Evolutionary conservation across 1,139 yeast genomes (phyloP), one percentile per base, ranked within the genome.

Genomic region (Ogataea hybrid): DNA sequence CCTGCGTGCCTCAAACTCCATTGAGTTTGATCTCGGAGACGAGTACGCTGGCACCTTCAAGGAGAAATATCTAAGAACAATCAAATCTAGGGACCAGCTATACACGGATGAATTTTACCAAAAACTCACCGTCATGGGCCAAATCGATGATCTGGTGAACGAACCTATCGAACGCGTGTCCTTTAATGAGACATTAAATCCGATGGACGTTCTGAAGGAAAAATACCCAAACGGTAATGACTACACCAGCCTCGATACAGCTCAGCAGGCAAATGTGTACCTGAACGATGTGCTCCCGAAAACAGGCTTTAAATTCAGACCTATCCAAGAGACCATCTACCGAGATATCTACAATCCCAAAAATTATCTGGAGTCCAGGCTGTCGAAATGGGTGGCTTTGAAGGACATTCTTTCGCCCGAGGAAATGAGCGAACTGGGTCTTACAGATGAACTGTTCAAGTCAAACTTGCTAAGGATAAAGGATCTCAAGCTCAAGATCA

Each of bases 21-120:
- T 49, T 10, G 39, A 32, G 15, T 41, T 54, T 14, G 50, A 50
- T 4, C 37, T 56, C 6, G 59, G 49, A 31, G 53, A 49, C 14
- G 54, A 49, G 23, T 58, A 50, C 40, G 43, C 52, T 15, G 63
- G 62, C 3, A 57, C 63, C 1, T 58, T 51, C 33, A 54, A 50
- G 35, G 59, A 57, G 17, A 58, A 57, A 42, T 57, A 49, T 35
- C 30, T 58, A 5, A 43, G 43, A 21, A 46, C 54, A 1, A 46
- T 56, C 21, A 49, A 41, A 16, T 41, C 44, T 35, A 39, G 43
- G n/a, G 47, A 49, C 15, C 50, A 56, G 22, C 35, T 56, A 6
- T 49, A 56, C 30, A 39, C 58, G 9, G 56, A 55, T 10, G 54
- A 54, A 4, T 57, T 57, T 25, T 57, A 51, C 36, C 38, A 50